Base-by-base conservation (phyloP, 129 eudicot genomes). In the Artemisia tridentata region DNA sequence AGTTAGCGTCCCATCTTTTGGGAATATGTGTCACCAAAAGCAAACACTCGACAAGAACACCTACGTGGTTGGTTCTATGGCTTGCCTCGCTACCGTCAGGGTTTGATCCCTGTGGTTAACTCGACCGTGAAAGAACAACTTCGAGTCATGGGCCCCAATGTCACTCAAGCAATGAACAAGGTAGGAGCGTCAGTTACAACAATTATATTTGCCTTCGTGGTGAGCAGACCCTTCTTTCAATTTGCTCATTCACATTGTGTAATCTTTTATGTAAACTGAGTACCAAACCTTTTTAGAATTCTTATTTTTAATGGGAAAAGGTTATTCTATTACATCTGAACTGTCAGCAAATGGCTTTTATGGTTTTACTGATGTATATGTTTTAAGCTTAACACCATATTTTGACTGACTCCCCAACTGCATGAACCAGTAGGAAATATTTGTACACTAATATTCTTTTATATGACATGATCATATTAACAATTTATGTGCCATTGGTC, bases 61-160 rank as follows among this genome's bases (percentile, higher is more conserved):
- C 78, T 85, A 5, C 67, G 57, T 15, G 86, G 83, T 61, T 82
- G 88, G 89, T 85, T 81, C 70, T 72, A 86, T 56, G 62, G 78
- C 19, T 64, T 68, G 84, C 95, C 79, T 43, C 45, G 73, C 23
- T 58, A 75, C 67, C 67, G 59, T 48, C 79, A 75, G 59, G 67
- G 79, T 65, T 10, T 54, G 45, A 14, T 63, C 65, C 86, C 95
- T n/a, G 63, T 59, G 55, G 74, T 72, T 19, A 85, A 79, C 76
- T 67, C 86, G 63, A 23, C 21, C 15, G 59, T 47, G 8, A 54
- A 75, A 45, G 79, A 74, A 63, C 71, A 79, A 61, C 59, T 69
- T 68, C 75, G 76, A 52, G 62, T 41, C 55, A 14, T 65, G 6
- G 55, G 48, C 72, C 73, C 78, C 3, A 7, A 29, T 54, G 66